phyloP scores from a whole-genome alignment of 768 basidiomycete species.

The Tephrocybe sp. region DNA sequence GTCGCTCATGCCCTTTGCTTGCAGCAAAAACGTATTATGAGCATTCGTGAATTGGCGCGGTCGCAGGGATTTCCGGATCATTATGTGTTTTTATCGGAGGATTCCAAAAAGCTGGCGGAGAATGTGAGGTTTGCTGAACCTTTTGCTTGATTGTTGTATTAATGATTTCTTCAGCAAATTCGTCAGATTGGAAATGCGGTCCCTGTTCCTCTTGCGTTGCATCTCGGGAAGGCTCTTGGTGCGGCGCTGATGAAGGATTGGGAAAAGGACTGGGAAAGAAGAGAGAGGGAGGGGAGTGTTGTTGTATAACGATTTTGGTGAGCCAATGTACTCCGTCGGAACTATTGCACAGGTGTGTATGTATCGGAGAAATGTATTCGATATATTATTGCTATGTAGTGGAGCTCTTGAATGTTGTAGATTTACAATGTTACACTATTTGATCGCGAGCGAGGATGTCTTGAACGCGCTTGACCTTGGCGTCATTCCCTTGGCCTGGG shows the following conservation, averaged over 20 bases:
- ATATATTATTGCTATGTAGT: no score
- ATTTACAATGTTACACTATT: slow-evolving; percentile 3
- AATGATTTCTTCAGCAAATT: slow-evolving; percentile 52
- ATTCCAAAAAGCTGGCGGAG: slow-evolving; percentile 30
- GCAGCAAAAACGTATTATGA: slow-evolving; percentile 73
- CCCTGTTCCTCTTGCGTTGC: slow-evolving; percentile 66
- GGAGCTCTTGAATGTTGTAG: no score
- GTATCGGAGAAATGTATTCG: no score
- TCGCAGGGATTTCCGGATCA: slow-evolving; percentile 79
- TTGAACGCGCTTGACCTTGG: slow-evolving; percentile 79
- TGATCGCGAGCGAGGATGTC: slow-evolving; percentile 62
- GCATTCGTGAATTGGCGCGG: slow-evolving; percentile 67
- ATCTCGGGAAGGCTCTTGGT: slow-evolving; percentile 52
- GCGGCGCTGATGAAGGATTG: slow-evolving; percentile 46
- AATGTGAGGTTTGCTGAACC: slow-evolving; percentile 46
- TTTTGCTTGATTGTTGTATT: background rate
- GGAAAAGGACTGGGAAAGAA: slow-evolving; percentile 42
- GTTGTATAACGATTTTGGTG: no score
- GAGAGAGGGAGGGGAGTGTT: slow-evolving; percentile 45
- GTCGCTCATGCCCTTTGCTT: background rate
- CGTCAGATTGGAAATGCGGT: slow-evolving; percentile 83
- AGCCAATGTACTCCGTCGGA: no score
- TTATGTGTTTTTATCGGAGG: slow-evolving; percentile 60
- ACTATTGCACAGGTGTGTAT: no score
- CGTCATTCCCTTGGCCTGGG: slow-evolving; percentile 71